These are phyloP conservation scores for Saxophila tyrrhenica DNA, from an alignment of 495 filamentous ascomycete genomes.

Conservation along the genomic window DNA sequence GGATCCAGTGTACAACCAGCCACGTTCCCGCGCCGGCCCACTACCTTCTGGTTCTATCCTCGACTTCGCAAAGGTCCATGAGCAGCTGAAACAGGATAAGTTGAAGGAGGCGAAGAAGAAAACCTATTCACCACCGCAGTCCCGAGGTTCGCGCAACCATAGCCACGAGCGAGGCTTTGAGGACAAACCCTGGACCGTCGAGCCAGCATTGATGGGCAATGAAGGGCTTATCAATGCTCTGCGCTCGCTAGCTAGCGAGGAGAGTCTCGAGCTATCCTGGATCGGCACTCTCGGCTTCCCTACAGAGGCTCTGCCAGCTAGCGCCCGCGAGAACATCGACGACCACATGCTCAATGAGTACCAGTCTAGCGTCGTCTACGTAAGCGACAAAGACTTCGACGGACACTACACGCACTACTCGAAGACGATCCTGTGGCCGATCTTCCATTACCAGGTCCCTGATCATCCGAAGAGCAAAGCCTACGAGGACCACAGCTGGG, in stretches of 20 bases:
- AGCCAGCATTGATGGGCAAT: conserved; percentile 78
- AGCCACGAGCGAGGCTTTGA: conserved; percentile 51
- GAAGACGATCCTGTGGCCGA: conserved; percentile 48
- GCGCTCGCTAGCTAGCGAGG: conserved; percentile 56
- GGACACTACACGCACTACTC: conserved; percentile 89
- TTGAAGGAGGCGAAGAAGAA: conserved; percentile 24
- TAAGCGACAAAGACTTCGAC: conserved; percentile 78
- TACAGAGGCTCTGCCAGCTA: conserved; percentile 62
- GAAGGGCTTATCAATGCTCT: conserved; percentile 81
- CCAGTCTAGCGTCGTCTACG: conserved; percentile 68
- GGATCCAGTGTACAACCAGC: conserved; percentile 55
- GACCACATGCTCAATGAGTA: conserved; percentile 67
- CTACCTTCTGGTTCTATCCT: conserved; percentile 62
- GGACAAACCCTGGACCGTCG: conserved; percentile 65
- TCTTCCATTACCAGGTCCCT: conserved; percentile 86
- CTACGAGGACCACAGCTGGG: conserved; percentile 90
- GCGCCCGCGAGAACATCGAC: conserved; percentile 65
- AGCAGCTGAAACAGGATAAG: conserved; percentile 18
- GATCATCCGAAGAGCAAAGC: conserved; percentile 97
- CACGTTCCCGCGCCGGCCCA: conserved; percentile 54
- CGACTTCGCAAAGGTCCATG: conserved; percentile 47
- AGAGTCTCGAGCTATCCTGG: conserved; percentile 58
- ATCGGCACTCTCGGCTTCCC: conserved; percentile 88
- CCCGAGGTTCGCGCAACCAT: conserved; percentile 18
- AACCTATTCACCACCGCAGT: conserved; percentile 11